Evolutionary conservation across 1,284 basidiomycete genomes (phyloP).

Genomic region (Irpex lacteus): DNA sequence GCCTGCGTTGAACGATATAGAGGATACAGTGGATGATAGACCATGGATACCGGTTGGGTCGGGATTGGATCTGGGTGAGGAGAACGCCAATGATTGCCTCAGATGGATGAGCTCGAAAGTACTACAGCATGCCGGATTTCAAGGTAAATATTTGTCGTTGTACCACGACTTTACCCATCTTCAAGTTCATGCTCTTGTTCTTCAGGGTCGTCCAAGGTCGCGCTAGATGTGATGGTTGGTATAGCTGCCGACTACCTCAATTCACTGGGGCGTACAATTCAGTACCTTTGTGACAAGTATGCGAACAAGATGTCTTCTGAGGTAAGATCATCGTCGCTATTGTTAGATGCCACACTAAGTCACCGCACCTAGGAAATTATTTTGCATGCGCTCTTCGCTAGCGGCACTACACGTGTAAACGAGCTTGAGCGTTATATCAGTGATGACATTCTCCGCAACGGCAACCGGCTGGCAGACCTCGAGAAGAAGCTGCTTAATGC

Average conservation of each 20-base stretch:
- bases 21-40: conserved; percentile 46
- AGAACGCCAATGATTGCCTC: conserved; percentile 58
- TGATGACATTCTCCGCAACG: conserved; percentile 87
- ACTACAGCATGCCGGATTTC: conserved; percentile 86
- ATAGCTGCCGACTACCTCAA: conserved; percentile 81
- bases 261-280: conserved; percentile 86
- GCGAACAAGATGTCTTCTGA: conserved; percentile 77
- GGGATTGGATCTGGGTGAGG: conserved; percentile 45
- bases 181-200: not conserved
- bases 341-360: conserved; percentile 8
- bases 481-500: conserved; percentile 84
- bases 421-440: conserved; percentile 86
- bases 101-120: conserved; percentile 73
- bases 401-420: conserved; percentile 71
- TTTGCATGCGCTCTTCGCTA: conserved; percentile 86
- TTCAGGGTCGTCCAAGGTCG: conserved; percentile 60
- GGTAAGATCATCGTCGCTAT: conserved; percentile 39
- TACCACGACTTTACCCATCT: not conserved
- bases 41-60: conserved; percentile 45
- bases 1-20: conserved; percentile 34
- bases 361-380: conserved; percentile 74
- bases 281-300: conserved; percentile 81
- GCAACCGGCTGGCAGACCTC: conserved; percentile 71
- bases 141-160: conserved; percentile 50
- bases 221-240: conserved; percentile 80